A percentile compares a stretch with the other conserved stretches of the same genome.
Evolutionary conservation across 768 basidiomycete genomes (phyloP).

Genomic region (Exidia glandulosa): DNA sequence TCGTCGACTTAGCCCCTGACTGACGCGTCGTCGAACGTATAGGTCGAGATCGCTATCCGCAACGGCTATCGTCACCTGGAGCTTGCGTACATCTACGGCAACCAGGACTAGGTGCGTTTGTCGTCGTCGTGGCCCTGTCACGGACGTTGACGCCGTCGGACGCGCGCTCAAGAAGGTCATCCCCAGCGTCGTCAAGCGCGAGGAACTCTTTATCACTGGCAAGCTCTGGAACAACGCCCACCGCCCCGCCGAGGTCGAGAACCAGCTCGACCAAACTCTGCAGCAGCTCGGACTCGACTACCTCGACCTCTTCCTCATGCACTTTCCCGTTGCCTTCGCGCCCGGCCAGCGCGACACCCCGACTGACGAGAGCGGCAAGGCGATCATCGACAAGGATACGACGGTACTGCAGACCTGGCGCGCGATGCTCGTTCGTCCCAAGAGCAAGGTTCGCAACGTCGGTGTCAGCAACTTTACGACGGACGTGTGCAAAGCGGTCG

Average conservation of each 20-base stretch:
- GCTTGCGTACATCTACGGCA: slow-evolving; percentile 67
- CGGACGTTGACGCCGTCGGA: slow-evolving; percentile 33
- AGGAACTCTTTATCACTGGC: slow-evolving; percentile 71
- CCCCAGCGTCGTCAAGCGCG: slow-evolving; percentile 63
- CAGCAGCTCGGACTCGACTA: slow-evolving; percentile 54
- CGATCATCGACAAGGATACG: slow-evolving; percentile 44
- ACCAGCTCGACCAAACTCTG: slow-evolving; percentile 69
- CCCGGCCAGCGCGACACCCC: slow-evolving; percentile 47
- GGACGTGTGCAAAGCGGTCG: slow-evolving; percentile 53
- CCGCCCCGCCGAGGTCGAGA: slow-evolving; percentile 53
- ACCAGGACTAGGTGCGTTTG: slow-evolving; percentile 51
- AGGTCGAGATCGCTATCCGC: no score
- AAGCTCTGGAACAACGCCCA: slow-evolving; percentile 78
- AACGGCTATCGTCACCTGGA: slow-evolving; percentile 81
- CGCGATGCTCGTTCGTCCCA: slow-evolving; percentile 59
- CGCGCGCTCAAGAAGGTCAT: slow-evolving; percentile 66
- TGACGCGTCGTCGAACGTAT: no score
- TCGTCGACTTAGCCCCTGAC: no score
- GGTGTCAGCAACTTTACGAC: slow-evolving; percentile 80
- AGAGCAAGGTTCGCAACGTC: slow-evolving; percentile 44
- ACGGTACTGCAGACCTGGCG: slow-evolving; percentile 72
- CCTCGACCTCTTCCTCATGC: slow-evolving; percentile 70
- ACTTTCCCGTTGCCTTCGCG: slow-evolving; percentile 68
- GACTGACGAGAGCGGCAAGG: slow-evolving; percentile 29
- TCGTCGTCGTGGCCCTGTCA: slow-evolving; percentile 1